Percentiles rank a stretch among this genome's conserved stretches.
phyloP scores from a whole-genome alignment of 2,329 filamentous ascomycete genomes.

The Xylaria sp. region DNA sequence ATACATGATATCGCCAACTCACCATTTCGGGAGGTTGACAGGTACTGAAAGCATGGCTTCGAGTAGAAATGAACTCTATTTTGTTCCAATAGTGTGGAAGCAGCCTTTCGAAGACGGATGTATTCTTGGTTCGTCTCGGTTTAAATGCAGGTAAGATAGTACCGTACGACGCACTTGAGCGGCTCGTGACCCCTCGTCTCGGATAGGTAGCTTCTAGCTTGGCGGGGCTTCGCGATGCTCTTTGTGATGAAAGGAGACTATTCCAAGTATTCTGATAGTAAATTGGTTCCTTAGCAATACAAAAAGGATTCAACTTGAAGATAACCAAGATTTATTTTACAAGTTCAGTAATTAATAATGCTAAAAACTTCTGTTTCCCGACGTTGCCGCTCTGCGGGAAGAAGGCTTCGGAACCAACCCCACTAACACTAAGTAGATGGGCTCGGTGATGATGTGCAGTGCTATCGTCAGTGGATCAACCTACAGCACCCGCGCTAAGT shows the following conservation, averaged over 20 bases:
- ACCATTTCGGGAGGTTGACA: constrained; percentile 69
- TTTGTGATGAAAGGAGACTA: neutral
- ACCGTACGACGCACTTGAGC: constrained; percentile 2
- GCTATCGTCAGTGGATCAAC: neutral
- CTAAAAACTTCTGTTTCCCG: neutral
- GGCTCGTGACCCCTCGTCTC: constrained; percentile 23
- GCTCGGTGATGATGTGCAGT: neutral
- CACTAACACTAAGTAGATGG: neutral
- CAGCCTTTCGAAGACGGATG: neutral
- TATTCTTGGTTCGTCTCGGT: constrained; percentile 16
- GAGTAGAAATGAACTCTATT: neutral
- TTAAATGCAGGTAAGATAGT: neutral
- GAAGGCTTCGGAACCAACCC: constrained; percentile 3
- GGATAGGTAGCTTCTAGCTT: neutral
- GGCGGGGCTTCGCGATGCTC: neutral
- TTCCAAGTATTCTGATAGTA: neutral
- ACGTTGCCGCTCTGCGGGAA: constrained; percentile 1
- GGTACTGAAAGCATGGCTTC: constrained; percentile 60
- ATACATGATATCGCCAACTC: constrained; percentile 45
- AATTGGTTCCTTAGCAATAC: neutral
- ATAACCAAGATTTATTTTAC: neutral
- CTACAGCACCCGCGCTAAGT: neutral
- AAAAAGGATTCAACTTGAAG: neutral
- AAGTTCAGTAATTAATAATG: neutral
- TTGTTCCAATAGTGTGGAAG: neutral